A percentile compares a stretch with the other conserved stretches of the same genome.
Evolutionary conservation across 345 rosid species (phyloP).

Genomic region (Gossypium ekmanianum): DNA sequence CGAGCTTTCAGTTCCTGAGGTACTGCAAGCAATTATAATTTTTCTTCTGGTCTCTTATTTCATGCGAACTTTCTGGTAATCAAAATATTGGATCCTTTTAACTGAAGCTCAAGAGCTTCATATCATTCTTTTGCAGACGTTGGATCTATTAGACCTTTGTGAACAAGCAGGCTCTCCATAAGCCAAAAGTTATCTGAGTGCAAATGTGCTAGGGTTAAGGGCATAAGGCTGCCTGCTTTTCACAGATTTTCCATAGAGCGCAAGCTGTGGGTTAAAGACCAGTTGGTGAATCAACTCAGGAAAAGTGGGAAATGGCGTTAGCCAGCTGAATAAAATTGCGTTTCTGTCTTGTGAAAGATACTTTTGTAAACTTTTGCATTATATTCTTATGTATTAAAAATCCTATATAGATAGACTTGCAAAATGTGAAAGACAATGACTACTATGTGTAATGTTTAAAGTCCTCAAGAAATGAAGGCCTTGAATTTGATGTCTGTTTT

Average conservation of each 20-base stretch:
- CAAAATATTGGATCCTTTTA: neutral
- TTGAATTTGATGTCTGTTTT: constrained; percentile 5
- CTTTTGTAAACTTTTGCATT: constrained; percentile 5
- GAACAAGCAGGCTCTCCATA: constrained; percentile 80
- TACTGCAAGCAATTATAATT: constrained; percentile 21
- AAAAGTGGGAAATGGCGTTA: constrained; percentile 25
- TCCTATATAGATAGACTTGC: constrained; percentile 19
- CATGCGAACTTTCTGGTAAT: neutral
- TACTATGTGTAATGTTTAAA: neutral
- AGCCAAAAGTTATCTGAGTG: constrained; percentile 23
- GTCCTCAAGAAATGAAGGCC: constrained; percentile 23
- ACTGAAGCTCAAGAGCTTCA: neutral
- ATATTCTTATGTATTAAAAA: constrained; percentile 15
- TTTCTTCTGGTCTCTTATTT: neutral
- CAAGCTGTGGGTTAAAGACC: constrained; percentile 40
- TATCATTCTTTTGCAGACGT: constrained; percentile 54
- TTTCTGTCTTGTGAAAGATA: constrained; percentile 19
- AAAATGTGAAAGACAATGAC: constrained; percentile 28
- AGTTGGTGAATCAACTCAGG: constrained; percentile 28
- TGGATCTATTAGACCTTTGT: constrained; percentile 82
- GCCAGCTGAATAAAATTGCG: constrained; percentile 33
- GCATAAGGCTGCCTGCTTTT: constrained; percentile 31
- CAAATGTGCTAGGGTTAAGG: constrained; percentile 24
- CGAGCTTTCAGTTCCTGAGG: constrained; percentile 99
- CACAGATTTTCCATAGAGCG: constrained; percentile 39